Base-by-base conservation (phyloP, 164 flowering plant species). In the Cinnamomum micranthum region DNA sequence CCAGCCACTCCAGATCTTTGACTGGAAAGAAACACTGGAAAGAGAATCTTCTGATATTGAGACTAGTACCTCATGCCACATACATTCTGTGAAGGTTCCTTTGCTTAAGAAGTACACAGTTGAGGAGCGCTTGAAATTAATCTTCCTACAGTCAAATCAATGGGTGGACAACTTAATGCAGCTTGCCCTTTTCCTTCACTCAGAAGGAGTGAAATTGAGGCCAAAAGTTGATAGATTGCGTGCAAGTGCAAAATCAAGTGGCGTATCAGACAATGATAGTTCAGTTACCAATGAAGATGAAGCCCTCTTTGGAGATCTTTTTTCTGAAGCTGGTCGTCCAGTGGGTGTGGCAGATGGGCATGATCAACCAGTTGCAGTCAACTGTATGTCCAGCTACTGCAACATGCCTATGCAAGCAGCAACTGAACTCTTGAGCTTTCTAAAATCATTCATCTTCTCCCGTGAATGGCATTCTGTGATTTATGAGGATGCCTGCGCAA, bases 271-370 rank as follows among this genome's bases (percentile, higher is more conserved):
- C 77, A 35, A 74, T 20, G 99, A 95, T 69, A 87, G 52, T 79
- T 79, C 83, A 31, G 83, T 78, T 71, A 84, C 87, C 77, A 94
- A 91, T 83, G 99, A 95, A 70, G 99, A 95, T 79, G 99, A 95
- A 77, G 99, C 99, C 27, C 92, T 95, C 51, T 95, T 95, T 80
- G 99, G 99, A 17, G 89, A 95, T 75, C 97, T 95, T 77, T 95
- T 95, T 81, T 91, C 92, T 75, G 99, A 95, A 82, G 88, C 92
- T 77, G 84, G 90, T 47, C 96, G 97, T 22, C 82, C 90, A 20
- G 83, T 83, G 41, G 92, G 88, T 23, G 86, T 94, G 80, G 73
- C 80, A 7, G 99, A 95, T 81, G 90, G 85, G 77, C 84, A 67
- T 78, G 97, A 91, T 76, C 91, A 88, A 74, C 77, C 87, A 70